Percentiles rank a stretch among this genome's conserved stretches.
Conservation (phyloP, 257 asterid species). For the Gentiana macrophylla region DNA sequence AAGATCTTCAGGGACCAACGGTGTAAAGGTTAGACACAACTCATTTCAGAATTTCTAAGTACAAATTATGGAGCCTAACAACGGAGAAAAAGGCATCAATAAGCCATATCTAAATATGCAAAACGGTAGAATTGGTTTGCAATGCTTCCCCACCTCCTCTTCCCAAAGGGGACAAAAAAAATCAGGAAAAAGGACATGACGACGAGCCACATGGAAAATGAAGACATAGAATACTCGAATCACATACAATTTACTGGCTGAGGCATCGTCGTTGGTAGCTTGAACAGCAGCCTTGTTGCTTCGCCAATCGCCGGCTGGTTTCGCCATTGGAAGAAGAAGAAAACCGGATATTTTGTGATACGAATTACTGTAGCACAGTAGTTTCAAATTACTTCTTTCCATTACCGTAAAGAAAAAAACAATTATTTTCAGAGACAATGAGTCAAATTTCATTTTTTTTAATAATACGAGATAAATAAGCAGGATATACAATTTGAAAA, state of each 20-base stretch:
- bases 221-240: not conserved
- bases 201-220: not conserved
- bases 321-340: slow-evolving; percentile 36
- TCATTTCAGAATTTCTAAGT: not conserved
- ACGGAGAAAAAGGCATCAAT: not conserved
- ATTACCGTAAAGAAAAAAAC: no score
- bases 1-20: slow-evolving; percentile 41
- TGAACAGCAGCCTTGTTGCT: slow-evolving; percentile 86
- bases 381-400: no score
- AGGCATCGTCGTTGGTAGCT: slow-evolving; percentile 97
- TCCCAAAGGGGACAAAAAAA: no score
- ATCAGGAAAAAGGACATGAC: no score
- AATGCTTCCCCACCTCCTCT: no score
- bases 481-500: no score
- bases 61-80: not conserved
- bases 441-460: no score
- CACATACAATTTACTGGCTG: slow-evolving; percentile 83
- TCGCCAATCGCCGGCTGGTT: slow-evolving; percentile 45
- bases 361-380: no score
- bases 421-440: no score
- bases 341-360: no score
- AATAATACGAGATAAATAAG: no score
- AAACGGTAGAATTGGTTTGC: no score
- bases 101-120: not conserved
- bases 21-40: not conserved